Percentiles rank a stretch among this genome's conserved stretches.
phyloP scores from a whole-genome alignment of 805 yeast species.

The Ogataea nonfermentans region DNA sequence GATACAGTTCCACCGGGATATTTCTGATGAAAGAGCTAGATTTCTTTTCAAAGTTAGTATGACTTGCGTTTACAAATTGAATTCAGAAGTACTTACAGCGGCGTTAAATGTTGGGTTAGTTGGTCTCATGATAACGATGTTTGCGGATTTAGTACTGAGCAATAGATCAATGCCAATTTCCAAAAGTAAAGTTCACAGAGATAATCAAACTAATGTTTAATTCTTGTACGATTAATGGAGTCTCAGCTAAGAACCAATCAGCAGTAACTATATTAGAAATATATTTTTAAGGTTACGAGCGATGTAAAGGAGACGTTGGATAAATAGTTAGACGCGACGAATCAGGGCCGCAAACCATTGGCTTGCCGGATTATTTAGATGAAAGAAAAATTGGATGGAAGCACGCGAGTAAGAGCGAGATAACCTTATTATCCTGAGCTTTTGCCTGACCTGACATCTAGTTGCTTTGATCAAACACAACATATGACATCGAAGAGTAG shows the following conservation, averaged over 20 bases:
- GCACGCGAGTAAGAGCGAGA: too few species aligned
- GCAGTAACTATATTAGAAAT: not conserved
- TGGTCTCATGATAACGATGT: conserved; percentile 45
- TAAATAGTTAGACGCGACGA: conserved; percentile 1
- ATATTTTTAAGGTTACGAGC: conserved; percentile 6
- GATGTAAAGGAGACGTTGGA: not conserved
- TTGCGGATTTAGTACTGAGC: not conserved
- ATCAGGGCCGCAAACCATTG: conserved; percentile 5
- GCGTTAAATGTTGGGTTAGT: conserved; percentile 45
- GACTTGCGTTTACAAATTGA: not conserved
- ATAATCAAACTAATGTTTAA: too few species aligned
- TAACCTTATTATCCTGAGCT: not conserved
- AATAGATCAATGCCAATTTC: not conserved
- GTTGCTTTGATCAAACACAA: not conserved
- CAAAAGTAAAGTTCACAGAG: not conserved
- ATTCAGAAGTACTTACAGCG: conserved; percentile 37
- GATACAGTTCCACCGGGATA: conserved; percentile 57
- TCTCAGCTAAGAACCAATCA: conserved; percentile 8
- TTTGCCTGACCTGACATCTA: not conserved
- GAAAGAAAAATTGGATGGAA: too few species aligned
- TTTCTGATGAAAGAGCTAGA: conserved; percentile 18
- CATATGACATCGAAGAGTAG: conserved; percentile 7
- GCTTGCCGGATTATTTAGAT: too few species aligned
- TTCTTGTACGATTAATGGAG: conserved; percentile 2
- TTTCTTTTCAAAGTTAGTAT: conserved; percentile 5